Percentiles rank a stretch among this genome's conserved stretches.
Conservation (phyloP, 768 basidiomycete genomes). For the Psilocybe azurescens region DNA sequence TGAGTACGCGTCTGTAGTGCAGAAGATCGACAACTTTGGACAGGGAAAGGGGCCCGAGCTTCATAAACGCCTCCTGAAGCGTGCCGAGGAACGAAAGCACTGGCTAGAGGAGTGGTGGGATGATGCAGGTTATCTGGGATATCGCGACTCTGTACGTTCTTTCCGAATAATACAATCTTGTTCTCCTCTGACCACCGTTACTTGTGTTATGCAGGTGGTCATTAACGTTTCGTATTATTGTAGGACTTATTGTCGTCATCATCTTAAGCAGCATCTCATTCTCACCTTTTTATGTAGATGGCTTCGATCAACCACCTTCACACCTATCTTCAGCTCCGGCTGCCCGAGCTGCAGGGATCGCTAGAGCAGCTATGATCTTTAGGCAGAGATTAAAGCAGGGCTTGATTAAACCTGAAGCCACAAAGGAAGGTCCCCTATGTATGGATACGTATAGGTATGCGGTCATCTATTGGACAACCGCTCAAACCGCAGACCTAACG, state of each 20-base stretch:
- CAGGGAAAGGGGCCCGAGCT: constrained; percentile 54
- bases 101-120: constrained; percentile 99
- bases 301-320: constrained; percentile 70
- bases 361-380: constrained; percentile 76
- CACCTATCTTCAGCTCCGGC: constrained; percentile 63
- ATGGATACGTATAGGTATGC: constrained; percentile 86
- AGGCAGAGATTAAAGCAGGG: constrained; percentile 73
- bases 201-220: constrained; percentile 55
- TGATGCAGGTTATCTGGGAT: constrained; percentile 78
- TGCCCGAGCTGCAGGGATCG: constrained; percentile 73
- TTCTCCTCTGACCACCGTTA: not conserved
- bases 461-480: not conserved
- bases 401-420: constrained; percentile 63
- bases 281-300: constrained; percentile 54
- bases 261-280: not conserved
- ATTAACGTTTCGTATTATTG: constrained; percentile 97
- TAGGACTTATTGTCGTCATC: constrained; percentile 33
- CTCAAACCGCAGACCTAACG: not conserved
- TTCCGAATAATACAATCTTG: not conserved
- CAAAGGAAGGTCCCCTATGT: constrained; percentile 74
- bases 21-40: constrained; percentile 74
- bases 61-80: constrained; percentile 65
- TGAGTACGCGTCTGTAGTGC: constrained; percentile 58
- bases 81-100: constrained; percentile 61
- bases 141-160: constrained; percentile 77